Evolutionary conservation across 139 green algal genomes (phyloP).

Genomic region (Chlorella sp.): DNA sequence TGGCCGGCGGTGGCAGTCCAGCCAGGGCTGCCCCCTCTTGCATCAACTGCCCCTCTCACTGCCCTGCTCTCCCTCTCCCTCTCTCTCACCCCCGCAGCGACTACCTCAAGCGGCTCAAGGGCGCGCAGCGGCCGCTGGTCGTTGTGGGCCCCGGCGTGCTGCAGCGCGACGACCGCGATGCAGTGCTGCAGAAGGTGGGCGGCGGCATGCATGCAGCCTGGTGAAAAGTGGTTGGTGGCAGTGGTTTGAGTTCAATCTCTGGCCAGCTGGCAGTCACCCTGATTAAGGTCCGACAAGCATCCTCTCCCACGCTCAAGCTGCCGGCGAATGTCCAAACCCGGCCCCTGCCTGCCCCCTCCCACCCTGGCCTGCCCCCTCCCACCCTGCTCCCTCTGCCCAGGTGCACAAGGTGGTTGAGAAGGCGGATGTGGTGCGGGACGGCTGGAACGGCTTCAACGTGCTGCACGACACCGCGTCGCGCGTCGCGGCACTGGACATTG

Average conservation of each 20-base stretch:
- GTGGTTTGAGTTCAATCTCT: no score
- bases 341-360: no score
- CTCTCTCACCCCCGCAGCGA: not conserved
- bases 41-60: not conserved
- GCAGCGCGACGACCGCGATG: conserved; percentile 77
- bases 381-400: conserved; percentile 35
- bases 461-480: conserved; percentile 91
- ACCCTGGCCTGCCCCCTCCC: not conserved
- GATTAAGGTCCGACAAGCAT: no score
- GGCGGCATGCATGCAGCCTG: no score
- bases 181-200: conserved; percentile 81
- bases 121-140: conserved; percentile 81
- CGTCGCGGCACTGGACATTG: conserved; percentile 95
- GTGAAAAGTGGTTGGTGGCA: no score
- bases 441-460: conserved; percentile 98
- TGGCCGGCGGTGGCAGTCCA: no score
- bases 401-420: conserved; percentile 61
- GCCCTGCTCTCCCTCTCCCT: not conserved
- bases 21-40: no score
- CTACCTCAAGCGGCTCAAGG: conserved; percentile 80
- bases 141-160: conserved; percentile 93
- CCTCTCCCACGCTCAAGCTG: no score
- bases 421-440: conserved; percentile 82
- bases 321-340: no score
- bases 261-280: no score